phyloP scores from a whole-genome alignment of 768 basidiomycete species.

The Rhizopogon salebrosus region DNA sequence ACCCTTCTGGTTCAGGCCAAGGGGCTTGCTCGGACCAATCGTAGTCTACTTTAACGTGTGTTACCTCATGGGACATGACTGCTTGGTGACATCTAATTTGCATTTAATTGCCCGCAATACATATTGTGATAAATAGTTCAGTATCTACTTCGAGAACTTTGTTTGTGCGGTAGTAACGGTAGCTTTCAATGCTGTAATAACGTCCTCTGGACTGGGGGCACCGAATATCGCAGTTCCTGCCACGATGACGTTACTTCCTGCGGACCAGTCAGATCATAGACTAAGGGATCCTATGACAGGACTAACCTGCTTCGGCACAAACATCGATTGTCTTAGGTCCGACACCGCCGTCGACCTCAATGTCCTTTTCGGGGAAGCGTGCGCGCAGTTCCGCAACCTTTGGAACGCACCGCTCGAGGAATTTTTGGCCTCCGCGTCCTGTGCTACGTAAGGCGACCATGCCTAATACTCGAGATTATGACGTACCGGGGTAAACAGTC shows the following conservation, averaged over 20 bases:
- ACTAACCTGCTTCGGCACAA: constrained; percentile 84
- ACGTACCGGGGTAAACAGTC: constrained; percentile 89
- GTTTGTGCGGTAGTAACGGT: constrained; percentile 66
- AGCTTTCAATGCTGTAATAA: constrained; percentile 69
- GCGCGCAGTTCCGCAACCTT: constrained; percentile 88
- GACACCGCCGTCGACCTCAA: constrained; percentile 98
- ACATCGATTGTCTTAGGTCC: constrained; percentile 81
- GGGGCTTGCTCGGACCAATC: constrained; percentile 19
- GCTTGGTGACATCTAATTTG: neutral
- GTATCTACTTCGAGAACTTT: constrained; percentile 22
- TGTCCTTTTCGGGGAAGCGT: constrained; percentile 91
- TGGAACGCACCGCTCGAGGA: constrained; percentile 85
- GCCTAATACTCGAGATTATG: neutral
- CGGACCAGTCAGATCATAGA: neutral
- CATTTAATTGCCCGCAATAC: neutral
- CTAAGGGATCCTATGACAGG: neutral
- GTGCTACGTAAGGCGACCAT: neutral
- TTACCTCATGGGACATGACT: neutral
- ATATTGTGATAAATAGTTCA: neutral
- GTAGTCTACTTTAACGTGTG: constrained; percentile 18
- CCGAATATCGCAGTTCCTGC: constrained; percentile 95
- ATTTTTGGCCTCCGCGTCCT: constrained; percentile 96
- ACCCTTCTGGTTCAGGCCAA: constrained; percentile 9
- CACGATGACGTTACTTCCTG: constrained; percentile 97
- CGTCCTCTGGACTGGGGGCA: constrained; percentile 69